Conservation (phyloP, 2,329 filamentous ascomycete species). For the Clarireedia hainanense region DNA sequence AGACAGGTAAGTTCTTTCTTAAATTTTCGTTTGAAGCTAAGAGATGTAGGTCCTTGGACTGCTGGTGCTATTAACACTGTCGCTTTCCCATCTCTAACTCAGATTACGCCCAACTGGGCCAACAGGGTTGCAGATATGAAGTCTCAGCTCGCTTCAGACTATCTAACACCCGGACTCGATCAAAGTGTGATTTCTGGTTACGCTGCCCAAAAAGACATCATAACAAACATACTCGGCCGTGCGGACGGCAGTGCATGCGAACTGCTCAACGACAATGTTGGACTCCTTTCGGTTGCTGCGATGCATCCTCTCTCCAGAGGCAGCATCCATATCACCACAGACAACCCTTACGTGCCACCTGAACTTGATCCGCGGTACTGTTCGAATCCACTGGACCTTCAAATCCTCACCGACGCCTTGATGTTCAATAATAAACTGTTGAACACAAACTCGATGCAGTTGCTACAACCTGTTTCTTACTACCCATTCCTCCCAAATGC, state of each 20-base stretch:
- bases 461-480: slow-evolving; percentile 17
- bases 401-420: slow-evolving; percentile 19
- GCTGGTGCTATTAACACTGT: slow-evolving; percentile 24
- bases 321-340: slow-evolving; percentile 44
- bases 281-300: slow-evolving; percentile 26
- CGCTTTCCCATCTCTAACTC: slow-evolving; percentile 21
- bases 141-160: slow-evolving; percentile 12
- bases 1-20: slow-evolving; percentile 14
- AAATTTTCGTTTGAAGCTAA: not conserved
- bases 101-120: slow-evolving; percentile 16
- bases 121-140: slow-evolving; percentile 16
- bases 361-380: slow-evolving; percentile 37
- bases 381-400: slow-evolving; percentile 21
- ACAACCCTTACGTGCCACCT: slow-evolving; percentile 33
- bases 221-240: slow-evolving; percentile 13
- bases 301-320: slow-evolving; percentile 50
- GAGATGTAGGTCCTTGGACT: slow-evolving; percentile 11
- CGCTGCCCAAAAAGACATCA: slow-evolving; percentile 16
- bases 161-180: slow-evolving; percentile 19
- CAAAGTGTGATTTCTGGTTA: slow-evolving; percentile 19
- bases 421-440: slow-evolving; percentile 21
- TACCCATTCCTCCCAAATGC: slow-evolving; percentile 18
- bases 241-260: slow-evolving; percentile 21
- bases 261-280: slow-evolving; percentile 20
- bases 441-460: slow-evolving; percentile 18